phyloP scores from a whole-genome alignment of 2,329 filamentous ascomycete species.

The Aspergillus candidus region DNA sequence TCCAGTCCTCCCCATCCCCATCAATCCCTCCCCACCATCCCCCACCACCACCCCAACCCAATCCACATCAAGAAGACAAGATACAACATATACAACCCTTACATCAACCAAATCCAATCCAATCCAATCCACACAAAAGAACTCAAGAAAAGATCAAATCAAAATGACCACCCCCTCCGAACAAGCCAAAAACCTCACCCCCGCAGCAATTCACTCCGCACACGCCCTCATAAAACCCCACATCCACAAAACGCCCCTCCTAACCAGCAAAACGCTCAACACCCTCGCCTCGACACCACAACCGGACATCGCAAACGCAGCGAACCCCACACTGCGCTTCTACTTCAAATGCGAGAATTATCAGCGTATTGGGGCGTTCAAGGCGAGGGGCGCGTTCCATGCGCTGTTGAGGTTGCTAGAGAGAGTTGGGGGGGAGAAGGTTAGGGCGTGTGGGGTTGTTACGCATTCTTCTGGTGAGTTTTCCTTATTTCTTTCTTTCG shows the following conservation, averaged over 20 bases:
- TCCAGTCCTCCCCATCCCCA: no score
- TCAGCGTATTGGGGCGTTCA: conserved; percentile 88
- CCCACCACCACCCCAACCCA: no score
- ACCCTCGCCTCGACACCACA: conserved; percentile 68
- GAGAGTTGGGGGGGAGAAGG: conserved; percentile 56
- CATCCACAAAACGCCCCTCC: conserved; percentile 76
- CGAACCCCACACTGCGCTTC: conserved; percentile 61
- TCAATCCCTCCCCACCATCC: no score
- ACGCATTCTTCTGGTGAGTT: conserved; percentile 78
- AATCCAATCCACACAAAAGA: no score
- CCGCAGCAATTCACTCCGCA: conserved; percentile 64
- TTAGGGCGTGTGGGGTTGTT: conserved; percentile 64
- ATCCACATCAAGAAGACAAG: no score
- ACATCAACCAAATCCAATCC: no score
- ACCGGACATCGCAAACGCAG: conserved; percentile 25
- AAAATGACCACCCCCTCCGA: background rate
- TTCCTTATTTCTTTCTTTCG: background rate
- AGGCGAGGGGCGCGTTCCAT: conserved; percentile 84
- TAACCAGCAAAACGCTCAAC: conserved; percentile 72
- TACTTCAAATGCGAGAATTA: conserved; percentile 97
- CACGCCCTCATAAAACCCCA: conserved; percentile 66
- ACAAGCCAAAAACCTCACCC: conserved; percentile 55
- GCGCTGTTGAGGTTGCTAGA: conserved; percentile 64
- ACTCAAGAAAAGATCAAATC: conserved; percentile 59
- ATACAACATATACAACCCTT: no score